Evolutionary conservation across 208 protist genomes (phyloP).

Genomic region (Leishmania guyanensis): DNA sequence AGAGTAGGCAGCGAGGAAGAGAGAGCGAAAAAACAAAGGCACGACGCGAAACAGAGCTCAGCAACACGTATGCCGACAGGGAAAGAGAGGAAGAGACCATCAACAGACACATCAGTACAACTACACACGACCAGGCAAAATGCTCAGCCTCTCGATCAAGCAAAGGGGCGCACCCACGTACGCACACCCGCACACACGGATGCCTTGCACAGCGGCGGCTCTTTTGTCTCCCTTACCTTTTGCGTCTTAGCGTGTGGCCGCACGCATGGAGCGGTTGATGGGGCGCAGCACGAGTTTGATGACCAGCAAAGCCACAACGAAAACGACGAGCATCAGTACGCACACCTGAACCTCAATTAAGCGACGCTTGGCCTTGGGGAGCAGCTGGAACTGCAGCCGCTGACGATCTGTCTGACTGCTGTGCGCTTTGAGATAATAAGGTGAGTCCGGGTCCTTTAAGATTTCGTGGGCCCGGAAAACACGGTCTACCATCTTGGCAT

Average conservation of each 20-base stretch:
- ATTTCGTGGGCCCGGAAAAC: slow-evolving; percentile 83
- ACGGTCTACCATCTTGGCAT: slow-evolving; percentile 79
- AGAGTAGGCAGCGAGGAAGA: not conserved
- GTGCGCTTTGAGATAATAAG: slow-evolving; percentile 83
- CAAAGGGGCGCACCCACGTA: not conserved
- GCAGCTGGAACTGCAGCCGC: slow-evolving; percentile 81
- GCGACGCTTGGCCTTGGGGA: slow-evolving; percentile 70
- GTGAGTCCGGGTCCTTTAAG: slow-evolving; percentile 79
- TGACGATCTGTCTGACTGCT: slow-evolving; percentile 71
- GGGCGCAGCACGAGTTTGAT: slow-evolving; percentile 67
- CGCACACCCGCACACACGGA: not conserved
- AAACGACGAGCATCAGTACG: slow-evolving; percentile 48
- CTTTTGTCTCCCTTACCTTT: not conserved
- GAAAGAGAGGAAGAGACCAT: not conserved
- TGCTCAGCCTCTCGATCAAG: not conserved
- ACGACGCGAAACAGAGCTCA: not conserved
- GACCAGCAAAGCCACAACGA: slow-evolving; percentile 47
- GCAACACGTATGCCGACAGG: not conserved
- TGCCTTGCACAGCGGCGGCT: not conserved
- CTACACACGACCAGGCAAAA: not conserved
- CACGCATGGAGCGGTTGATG: slow-evolving; percentile 64
- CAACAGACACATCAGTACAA: not conserved
- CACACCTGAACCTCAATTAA: slow-evolving; percentile 73
- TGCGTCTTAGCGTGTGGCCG: slow-evolving; percentile 59
- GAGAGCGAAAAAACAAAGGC: not conserved